Conservation (phyloP, 108 stramenopile genomes). For the Cyclotella cryptica region DNA sequence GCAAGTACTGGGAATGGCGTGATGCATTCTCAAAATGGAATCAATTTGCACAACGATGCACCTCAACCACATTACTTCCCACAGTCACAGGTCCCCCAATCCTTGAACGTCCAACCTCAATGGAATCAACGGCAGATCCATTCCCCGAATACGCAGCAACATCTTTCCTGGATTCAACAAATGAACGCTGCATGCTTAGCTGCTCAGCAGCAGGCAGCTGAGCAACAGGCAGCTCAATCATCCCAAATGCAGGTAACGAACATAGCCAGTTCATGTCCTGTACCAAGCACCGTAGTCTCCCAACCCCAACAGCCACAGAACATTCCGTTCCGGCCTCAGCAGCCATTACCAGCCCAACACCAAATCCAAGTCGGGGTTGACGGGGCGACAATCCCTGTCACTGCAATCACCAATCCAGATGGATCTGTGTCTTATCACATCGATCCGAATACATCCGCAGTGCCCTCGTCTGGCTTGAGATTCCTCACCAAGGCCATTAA, state of each 20-base stretch:
- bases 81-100: background rate
- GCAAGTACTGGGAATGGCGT: constrained; percentile 6
- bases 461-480: constrained; percentile 37
- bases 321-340: constrained; percentile 12
- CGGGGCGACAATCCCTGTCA: constrained; percentile 50
- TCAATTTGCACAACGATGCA: constrained; percentile 6
- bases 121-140: constrained; percentile 19
- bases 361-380: constrained; percentile 43
- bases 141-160: constrained; percentile 39
- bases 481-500: constrained; percentile 53
- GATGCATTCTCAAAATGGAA: constrained; percentile 6
- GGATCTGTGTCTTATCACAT: constrained; percentile 47
- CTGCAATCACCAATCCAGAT: constrained; percentile 32
- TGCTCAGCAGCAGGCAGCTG: background rate
- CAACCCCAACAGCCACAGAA: constrained; percentile 22
- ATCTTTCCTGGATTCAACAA: constrained; percentile 61
- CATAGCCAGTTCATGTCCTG: constrained; percentile 6
- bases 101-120: constrained; percentile 19
- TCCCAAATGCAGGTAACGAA: background rate
- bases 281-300: constrained; percentile 30
- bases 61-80: constrained; percentile 22
- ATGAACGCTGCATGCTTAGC: constrained; percentile 58
- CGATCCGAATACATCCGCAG: constrained; percentile 34
- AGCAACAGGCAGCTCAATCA: constrained; percentile 11
- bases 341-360: constrained; percentile 33